These are phyloP conservation scores for Boletus vinaceobasis DNA, from an alignment of 768 basidiomycete species.

Conservation along the genomic window DNA sequence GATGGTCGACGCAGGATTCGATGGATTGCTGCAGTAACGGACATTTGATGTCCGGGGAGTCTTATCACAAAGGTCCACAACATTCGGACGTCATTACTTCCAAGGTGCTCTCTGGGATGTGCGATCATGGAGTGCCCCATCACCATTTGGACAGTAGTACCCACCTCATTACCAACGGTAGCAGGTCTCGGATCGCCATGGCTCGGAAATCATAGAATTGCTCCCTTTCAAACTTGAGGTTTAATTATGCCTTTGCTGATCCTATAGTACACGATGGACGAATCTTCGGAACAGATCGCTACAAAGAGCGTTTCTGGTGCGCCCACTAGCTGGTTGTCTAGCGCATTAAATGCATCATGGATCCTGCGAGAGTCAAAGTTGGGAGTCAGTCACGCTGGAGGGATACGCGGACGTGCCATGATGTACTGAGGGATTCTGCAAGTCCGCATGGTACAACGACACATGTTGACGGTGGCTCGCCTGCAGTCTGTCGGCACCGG, in stretches of 20 bases:
- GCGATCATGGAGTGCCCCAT: neutral
- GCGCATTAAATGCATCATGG: conserved; percentile 49
- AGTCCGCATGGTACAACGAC: conserved; percentile 65
- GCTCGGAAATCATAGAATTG: too few species aligned
- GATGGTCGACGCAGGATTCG: conserved; percentile 52
- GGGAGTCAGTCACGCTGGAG: neutral
- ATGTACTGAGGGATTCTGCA: conserved; percentile 60
- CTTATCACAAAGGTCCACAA: conserved; percentile 2
- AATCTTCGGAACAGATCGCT: conserved; percentile 72
- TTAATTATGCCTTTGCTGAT: conserved; percentile 75
- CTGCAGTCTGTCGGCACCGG: conserved; percentile 34
- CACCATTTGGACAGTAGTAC: neutral
- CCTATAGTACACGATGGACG: conserved; percentile 84
- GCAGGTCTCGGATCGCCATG: neutral
- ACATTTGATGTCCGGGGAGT: neutral
- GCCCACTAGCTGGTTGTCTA: conserved; percentile 28
- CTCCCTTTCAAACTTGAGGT: conserved; percentile 47
- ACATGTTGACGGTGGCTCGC: conserved; percentile 29
- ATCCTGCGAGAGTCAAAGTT: conserved; percentile 41
- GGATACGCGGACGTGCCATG: conserved; percentile 44
- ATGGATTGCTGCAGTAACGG: conserved; percentile 27
- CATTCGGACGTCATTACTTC: neutral
- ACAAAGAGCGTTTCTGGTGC: conserved; percentile 52
- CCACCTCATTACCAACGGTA: neutral
- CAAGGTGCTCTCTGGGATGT: neutral